These are phyloP conservation scores for Trichoderma simmonsii DNA, from an alignment of 2,329 filamentous ascomycete species.

Conservation along the genomic window DNA sequence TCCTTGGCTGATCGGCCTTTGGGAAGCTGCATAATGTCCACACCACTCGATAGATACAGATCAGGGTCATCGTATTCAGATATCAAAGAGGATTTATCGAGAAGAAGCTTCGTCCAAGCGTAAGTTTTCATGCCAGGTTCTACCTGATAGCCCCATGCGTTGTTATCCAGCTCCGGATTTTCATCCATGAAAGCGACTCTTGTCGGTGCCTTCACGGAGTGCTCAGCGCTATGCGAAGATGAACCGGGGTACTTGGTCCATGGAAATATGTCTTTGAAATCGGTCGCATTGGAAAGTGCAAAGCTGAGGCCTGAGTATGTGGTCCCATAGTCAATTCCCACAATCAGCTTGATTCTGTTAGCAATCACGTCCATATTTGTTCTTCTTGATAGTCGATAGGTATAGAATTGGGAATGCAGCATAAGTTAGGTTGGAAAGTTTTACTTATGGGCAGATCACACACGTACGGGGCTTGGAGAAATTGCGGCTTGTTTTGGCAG, in stretches of 20 bases:
- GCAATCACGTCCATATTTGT: not conserved
- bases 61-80: slow-evolving; percentile 12
- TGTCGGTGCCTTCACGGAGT: slow-evolving; percentile 22
- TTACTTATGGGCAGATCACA: not conserved
- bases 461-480: no score
- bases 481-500: no score
- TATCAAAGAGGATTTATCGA: slow-evolving; percentile 13
- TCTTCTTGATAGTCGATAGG: not conserved
- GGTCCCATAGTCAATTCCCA: slow-evolving; percentile 22
- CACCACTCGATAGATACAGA: not conserved
- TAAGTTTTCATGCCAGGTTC: slow-evolving; percentile 20
- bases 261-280: slow-evolving; percentile 21
- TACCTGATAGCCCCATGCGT: slow-evolving; percentile 20
- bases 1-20: slow-evolving; percentile 13
- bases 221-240: slow-evolving; percentile 18
- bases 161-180: slow-evolving; percentile 17
- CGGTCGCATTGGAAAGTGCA: slow-evolving; percentile 20
- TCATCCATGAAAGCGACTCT: slow-evolving; percentile 21
- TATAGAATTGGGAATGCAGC: fast-evolving
- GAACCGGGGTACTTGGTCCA: slow-evolving; percentile 24
- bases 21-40: slow-evolving; percentile 16
- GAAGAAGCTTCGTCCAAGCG: slow-evolving; percentile 21
- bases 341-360: not conserved
- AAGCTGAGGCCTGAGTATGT: slow-evolving; percentile 24
- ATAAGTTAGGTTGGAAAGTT: no score